phyloP scores from a whole-genome alignment of 2,329 filamentous ascomycete species.

The Sphaerulina musiva region DNA sequence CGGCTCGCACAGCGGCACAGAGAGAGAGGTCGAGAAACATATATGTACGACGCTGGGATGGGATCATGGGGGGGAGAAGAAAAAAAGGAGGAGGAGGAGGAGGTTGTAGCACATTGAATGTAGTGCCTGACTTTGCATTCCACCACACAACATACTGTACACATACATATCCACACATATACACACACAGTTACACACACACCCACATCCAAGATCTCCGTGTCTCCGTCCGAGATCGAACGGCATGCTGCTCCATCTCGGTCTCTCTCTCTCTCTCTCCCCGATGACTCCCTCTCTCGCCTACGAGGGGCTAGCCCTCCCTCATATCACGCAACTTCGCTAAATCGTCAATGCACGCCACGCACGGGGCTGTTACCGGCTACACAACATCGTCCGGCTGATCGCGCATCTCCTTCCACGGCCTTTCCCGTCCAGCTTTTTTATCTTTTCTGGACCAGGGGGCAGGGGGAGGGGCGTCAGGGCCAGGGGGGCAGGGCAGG shows the following conservation, averaged over 20 bases:
- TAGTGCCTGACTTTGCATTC: neutral
- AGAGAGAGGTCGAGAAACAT: too few relatives aligned
- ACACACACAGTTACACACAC: too few relatives aligned
- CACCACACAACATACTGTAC: too few relatives aligned
- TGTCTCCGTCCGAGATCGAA: slow-evolving; percentile 5
- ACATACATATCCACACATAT: too few relatives aligned
- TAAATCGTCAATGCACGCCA: neutral
- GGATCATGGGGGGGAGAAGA: too few relatives aligned
- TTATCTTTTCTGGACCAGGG: neutral
- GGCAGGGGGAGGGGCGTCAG: neutral
- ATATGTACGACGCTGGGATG: too few relatives aligned
- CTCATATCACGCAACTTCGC: neutral
- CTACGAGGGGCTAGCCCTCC: too few relatives aligned
- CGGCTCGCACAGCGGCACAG: too few relatives aligned
- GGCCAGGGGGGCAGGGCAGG: too few relatives aligned
- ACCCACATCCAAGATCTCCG: neutral
- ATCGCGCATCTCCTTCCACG: slow-evolving; percentile 16
- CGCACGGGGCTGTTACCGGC: neutral
- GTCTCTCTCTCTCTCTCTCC: too few relatives aligned
- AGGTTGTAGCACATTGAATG: neutral
- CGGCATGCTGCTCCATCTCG: too few relatives aligned
- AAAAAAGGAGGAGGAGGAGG: neutral
- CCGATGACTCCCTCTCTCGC: too few relatives aligned
- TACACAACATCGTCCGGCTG: slow-evolving; percentile 14
- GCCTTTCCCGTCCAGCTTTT: slow-evolving; percentile 14